Evolutionary conservation across 179 eudicot genomes (phyloP).

Genomic region (Beta macrorhiza): DNA sequence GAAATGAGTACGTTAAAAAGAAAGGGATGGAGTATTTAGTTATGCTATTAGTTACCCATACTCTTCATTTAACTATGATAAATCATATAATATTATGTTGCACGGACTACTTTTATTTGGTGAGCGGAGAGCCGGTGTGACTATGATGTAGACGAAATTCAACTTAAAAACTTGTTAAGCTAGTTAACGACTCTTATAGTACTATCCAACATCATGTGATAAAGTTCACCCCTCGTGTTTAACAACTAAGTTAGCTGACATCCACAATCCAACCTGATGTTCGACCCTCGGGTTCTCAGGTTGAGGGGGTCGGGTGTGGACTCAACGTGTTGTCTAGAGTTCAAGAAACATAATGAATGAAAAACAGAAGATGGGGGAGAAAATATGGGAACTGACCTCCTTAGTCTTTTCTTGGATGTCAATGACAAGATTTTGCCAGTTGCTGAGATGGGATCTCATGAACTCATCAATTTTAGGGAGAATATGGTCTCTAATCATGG

Average conservation of each 20-base stretch:
- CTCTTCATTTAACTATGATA: too few species aligned
- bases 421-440: slow-evolving; percentile 65
- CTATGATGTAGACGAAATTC: too few species aligned
- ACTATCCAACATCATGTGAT: too few species aligned
- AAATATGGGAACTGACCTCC: slow-evolving; percentile 46
- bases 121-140: too few species aligned
- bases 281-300: not conserved
- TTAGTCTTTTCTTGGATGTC: slow-evolving; percentile 92
- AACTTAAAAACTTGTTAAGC: too few species aligned
- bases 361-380: not conserved
- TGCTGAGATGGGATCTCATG: slow-evolving; percentile 75
- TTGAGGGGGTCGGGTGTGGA: not conserved
- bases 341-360: not conserved
- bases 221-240: too few species aligned
- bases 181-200: too few species aligned
- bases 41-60: too few species aligned
- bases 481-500: slow-evolving; percentile 68
- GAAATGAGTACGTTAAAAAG: too few species aligned
- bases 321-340: not conserved
- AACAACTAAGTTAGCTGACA: not conserved
- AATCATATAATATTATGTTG: too few species aligned
- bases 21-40: too few species aligned
- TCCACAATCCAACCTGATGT: not conserved
- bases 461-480: slow-evolving; percentile 78
- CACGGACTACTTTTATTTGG: too few species aligned